phyloP scores from a whole-genome alignment of 2,329 filamentous ascomycete species.

The Hypocrella siamensis region DNA sequence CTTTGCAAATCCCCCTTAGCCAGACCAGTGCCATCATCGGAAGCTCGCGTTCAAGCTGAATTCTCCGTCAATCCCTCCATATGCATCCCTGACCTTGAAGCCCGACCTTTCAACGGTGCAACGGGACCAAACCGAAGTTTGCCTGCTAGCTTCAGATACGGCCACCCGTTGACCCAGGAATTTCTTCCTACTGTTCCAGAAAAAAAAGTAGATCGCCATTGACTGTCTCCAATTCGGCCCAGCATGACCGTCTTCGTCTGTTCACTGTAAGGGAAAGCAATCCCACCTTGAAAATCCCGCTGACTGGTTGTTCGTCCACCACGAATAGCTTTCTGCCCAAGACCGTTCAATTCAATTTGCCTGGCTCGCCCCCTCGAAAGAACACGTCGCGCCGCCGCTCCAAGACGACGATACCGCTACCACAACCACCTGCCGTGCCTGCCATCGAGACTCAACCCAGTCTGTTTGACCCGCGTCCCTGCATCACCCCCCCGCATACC shows the following conservation, averaged over 20 bases:
- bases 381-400: constrained; percentile 14
- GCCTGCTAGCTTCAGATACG: too few species aligned
- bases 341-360: constrained; percentile 73
- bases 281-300: too few species aligned
- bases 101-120: too few species aligned
- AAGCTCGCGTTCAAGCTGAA: too few species aligned
- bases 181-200: too few species aligned
- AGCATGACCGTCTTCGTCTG: constrained; percentile 26
- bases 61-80: too few species aligned
- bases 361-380: constrained; percentile 30
- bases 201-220: neutral
- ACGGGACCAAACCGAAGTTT: too few species aligned
- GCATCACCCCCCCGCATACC: constrained; percentile 40
- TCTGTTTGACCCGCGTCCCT: constrained; percentile 31
- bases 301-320: neutral
- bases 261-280: constrained; percentile 17
- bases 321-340: constrained; percentile 74
- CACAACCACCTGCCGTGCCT: constrained; percentile 10
- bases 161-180: too few species aligned
- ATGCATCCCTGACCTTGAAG: too few species aligned
- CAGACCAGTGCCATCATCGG: too few species aligned
- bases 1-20: too few species aligned
- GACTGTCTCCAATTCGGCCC: constrained; percentile 3
- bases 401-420: constrained; percentile 12
- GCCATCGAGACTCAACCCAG: constrained; percentile 28